phyloP scores from a whole-genome alignment of 2,329 filamentous ascomycete species.

The Alternaria rosae region DNA sequence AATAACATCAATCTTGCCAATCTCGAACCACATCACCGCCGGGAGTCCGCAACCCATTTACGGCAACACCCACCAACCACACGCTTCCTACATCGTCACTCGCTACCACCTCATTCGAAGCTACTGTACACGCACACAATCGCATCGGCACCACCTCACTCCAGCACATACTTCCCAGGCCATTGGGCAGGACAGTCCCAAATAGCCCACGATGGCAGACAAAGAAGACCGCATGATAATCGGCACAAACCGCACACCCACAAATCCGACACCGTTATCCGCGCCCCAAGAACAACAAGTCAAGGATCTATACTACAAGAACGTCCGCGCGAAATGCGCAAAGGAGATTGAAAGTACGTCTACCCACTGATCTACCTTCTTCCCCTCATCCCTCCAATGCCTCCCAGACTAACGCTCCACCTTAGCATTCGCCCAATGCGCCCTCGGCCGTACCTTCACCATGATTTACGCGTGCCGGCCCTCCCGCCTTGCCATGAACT shows the following conservation, averaged over 20 bases:
- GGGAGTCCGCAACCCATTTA: constrained; percentile 38
- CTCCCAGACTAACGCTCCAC: too few relatives aligned
- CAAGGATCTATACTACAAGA: constrained; percentile 79
- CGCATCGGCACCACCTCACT: background rate
- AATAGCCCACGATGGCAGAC: constrained; percentile 29
- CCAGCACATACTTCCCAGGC: background rate
- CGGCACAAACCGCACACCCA: constrained; percentile 30
- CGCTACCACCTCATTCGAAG: background rate
- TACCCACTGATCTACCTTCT: too few relatives aligned
- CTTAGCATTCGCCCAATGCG: constrained; percentile 94
- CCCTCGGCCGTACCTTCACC: constrained; percentile 82
- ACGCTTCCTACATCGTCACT: background rate
- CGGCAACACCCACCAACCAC: background rate
- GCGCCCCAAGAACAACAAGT: constrained; percentile 72
- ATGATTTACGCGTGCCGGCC: constrained; percentile 85
- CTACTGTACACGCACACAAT: background rate
- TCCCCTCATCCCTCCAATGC: too few relatives aligned
- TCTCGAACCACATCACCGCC: constrained; percentile 23
- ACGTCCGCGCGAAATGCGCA: constrained; percentile 80
- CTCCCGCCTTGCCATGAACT: constrained; percentile 87
- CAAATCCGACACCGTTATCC: constrained; percentile 72
- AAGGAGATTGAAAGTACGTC: constrained; percentile 63
- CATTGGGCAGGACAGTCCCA: too few relatives aligned
- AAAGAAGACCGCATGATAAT: constrained; percentile 26
- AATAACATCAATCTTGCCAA: constrained; percentile 18